Evolutionary conservation across 225 moss, liverwort and hornwort species (phyloP), one percentile per base, ranked within the genome.

Genomic region (Pleurozium schreberi): DNA sequence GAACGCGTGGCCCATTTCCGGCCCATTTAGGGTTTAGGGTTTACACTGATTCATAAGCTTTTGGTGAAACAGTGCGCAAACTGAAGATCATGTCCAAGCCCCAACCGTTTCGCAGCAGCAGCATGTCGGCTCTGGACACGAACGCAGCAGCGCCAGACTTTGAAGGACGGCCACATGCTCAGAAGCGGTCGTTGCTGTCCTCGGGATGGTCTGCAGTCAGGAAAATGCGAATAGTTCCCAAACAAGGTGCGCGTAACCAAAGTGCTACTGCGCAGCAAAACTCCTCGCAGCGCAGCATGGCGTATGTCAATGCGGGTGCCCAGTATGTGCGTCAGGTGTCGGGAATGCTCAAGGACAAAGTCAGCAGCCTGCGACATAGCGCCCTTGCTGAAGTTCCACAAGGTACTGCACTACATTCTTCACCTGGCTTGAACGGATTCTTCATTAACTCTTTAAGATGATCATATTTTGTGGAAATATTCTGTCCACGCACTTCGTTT

Each of bases 271-370:
- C 90, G 19, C 95, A 94, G 91, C 94, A 91, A 50, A 94, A 93
- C 88, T 93, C 93, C 76, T 89, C 93, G 49, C 96, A 96, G 90
- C 96, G 97, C 58, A 98, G 95, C 81, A 90, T 97, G 88, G 95
- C 97, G 75, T 98, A 98, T 86, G 96, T 98, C n/a, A 96, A 95
- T 93, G 98, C 97, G 49, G 98, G 98, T 87, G 97, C 97, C 38
- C 96, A 97, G 59, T 98, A 98, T 63, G 92, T 98, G 85, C 97
- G 97, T 36, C 97, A 98, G 80, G 96, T 98, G 86, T 98, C 98
- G 30, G 97, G 98, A 30, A 95, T 98, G 90, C 93, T 98, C 18
- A 98, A 98, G 94, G 98, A 97, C 50, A 98, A 98, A 92, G 98
- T 97, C 74, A 97, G 95, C 91, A 97, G 98, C 84, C 92, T 97